Conservation (phyloP, 2,329 filamentous ascomycete species). For the Immersiporthe knoxdaviesiana region DNA sequence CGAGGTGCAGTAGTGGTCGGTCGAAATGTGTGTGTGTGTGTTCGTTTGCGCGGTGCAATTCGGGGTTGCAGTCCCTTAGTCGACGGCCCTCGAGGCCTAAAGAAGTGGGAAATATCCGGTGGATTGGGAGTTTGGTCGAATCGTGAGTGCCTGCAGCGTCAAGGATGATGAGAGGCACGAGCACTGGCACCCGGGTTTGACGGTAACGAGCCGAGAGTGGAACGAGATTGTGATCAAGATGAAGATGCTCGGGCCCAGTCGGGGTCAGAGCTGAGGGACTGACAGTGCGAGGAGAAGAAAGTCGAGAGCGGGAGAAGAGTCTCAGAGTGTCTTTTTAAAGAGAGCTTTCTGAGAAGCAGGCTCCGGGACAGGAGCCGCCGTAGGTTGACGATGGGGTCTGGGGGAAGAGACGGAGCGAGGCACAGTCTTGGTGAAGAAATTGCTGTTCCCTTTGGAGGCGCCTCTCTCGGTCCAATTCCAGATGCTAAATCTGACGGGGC, state of each 20-base stretch:
- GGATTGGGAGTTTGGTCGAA: slow-evolving; percentile 13
- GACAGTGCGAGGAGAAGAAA: neutral
- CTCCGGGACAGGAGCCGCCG: neutral
- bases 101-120: slow-evolving; percentile 13
- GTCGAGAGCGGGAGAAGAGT: neutral
- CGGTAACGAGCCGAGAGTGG: slow-evolving; percentile 26
- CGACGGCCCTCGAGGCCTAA: neutral
- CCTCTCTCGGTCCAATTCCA: slow-evolving; percentile 9
- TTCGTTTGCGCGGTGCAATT: slow-evolving; percentile 10
- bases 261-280: slow-evolving; percentile 10
- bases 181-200: slow-evolving; percentile 21
- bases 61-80: slow-evolving; percentile 8
- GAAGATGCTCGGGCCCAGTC: slow-evolving; percentile 12
- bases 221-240: slow-evolving; percentile 25
- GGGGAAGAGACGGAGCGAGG: neutral
- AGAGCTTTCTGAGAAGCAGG: neutral
- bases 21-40: slow-evolving; percentile 9
- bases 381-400: slow-evolving; percentile 34
- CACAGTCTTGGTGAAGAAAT: neutral
- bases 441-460: neutral
- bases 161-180: slow-evolving; percentile 25
- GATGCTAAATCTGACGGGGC: slow-evolving; percentile 3
- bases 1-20: neutral
- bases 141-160: slow-evolving; percentile 20
- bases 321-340: neutral